Evolutionary conservation across 306 rosid species (phyloP).

Genomic region (cucumber (Cucumis sativus)): DNA sequence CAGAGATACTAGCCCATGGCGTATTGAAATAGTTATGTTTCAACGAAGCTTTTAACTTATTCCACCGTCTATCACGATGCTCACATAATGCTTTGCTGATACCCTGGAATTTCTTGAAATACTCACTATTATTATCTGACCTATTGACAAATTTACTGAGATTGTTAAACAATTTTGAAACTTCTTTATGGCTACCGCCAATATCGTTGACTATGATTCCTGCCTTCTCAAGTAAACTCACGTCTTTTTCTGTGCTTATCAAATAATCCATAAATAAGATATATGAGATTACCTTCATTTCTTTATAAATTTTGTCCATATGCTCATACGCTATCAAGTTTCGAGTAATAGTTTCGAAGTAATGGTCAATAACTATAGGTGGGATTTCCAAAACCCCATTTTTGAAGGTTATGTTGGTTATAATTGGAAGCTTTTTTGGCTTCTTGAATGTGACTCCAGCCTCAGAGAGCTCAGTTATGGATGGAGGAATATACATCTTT

Average conservation of each 20-base stretch:
- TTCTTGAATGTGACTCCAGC: neutral
- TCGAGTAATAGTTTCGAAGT: neutral
- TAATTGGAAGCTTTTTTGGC: neutral
- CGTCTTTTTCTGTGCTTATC: neutral
- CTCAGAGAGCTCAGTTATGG: neutral
- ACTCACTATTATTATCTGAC: too few relatives aligned
- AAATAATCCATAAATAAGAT: neutral
- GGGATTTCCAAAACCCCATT: conserved; percentile 9
- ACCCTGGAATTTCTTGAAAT: neutral
- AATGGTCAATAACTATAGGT: neutral
- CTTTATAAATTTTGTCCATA: too few relatives aligned
- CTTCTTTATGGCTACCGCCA: neutral
- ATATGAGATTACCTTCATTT: neutral
- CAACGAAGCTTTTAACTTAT: neutral
- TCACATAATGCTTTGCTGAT: neutral
- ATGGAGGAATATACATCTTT: neutral
- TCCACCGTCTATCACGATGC: neutral
- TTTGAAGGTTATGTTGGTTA: neutral
- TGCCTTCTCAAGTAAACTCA: neutral
- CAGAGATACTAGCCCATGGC: neutral
- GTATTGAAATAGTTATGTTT: neutral
- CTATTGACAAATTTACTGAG: neutral
- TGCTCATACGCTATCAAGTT: neutral
- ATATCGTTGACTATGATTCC: neutral
- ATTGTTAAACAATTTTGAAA: neutral